Evolutionary conservation across 768 basidiomycete species (phyloP), one percentile per base, ranked within the genome.

Genomic region (Amanita inopinata): DNA sequence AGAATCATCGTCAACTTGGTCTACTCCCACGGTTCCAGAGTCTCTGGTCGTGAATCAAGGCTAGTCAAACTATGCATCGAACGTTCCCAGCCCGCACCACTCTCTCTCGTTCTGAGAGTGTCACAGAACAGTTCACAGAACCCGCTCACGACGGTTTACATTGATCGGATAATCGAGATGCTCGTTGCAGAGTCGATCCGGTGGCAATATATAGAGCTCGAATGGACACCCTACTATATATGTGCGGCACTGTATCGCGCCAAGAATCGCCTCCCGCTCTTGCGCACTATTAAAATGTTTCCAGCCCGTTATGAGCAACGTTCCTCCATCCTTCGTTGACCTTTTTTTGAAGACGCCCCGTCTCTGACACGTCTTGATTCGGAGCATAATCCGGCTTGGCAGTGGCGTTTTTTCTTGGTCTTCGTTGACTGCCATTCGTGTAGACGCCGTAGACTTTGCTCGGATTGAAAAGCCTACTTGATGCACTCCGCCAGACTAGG

Each of bases 41-140:
- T 12, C 15, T 7, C 3, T 36, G 34, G n/a, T 33, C 18, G n/a
- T 7, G 14, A 20, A 18, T 14, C 33, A 37, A 24, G 27, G 28
- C n/a, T n/a, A 17, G 8, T 31, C 18, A 15, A 31, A 34, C 43
- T 28, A n/a, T 23, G n/a, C 9, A 18, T 27, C 20, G 17, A 25
- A 23, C 41, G 22, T 42, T 42, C 15, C 15, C 34, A 1, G 33
- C 24, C 22, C 41, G 20, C 23, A 25, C 32, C 41, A 27, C 2
- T 15, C 33, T 14, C 25, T 42, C 15, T 42, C 41, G 8, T 42
- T 42, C 23, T n/a, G n/a, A n/a, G n/a, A n/a, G n/a, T n/a, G n/a
- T n/a, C n/a, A n/a, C n/a, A n/a, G n/a, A n/a, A n/a, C n/a, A n/a
- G n/a, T n/a, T n/a, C n/a, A n/a, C n/a, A n/a, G n/a, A n/a, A n/a